Evolutionary conservation across 129 eudicot species (phyloP), one percentile per base, ranked within the genome.

Genomic region (Helichrysum umbraculigerum): DNA sequence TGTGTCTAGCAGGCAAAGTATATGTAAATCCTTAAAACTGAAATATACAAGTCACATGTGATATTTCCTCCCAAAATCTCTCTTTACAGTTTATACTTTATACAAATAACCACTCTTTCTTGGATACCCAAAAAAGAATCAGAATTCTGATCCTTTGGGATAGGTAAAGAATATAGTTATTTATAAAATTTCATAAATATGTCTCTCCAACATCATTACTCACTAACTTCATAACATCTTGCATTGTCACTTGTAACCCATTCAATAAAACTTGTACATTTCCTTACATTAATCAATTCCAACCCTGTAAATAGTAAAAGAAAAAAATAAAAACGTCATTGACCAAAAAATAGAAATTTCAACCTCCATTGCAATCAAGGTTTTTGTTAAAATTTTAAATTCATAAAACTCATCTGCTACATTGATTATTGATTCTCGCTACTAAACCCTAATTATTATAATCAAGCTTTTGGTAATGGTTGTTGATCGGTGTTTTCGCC

Each of bases 401-500:
- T 19, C 29, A 28, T 58, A 35, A 65, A 67, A 56, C 68, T 33
- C 80, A 62, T 37, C 84, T 58, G 66, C 81, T 65, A 68, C 70
- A 39, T 76, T 79, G 56, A 78, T 78, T 57, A 59, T 57, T 20
- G 50, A 19, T 62, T 66, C 35, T 50, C 19, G 39, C 5, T 63
- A 19, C 19, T 41, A 59, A 83, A 65, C 69, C 63, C 63, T 57
- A 54, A 65, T 75, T 66, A 73, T 28, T 60, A 52, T 61, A 78
- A 63, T 7, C 30, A 37, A 60, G 47, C 12, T 33, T 70, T 66
- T 75, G 78, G 76, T 83, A 79, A 76, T 54, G 73, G 82, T 80
- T 52, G 89, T 83, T 87, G 73, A 76, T 72, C 81, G 56, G 73
- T 66, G 79, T 71, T 7, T 37, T 35, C 17, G 78, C 73, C n/a